Percentiles rank a stretch among this genome's conserved stretches.
phyloP scores from a whole-genome alignment of 1,284 basidiomycete genomes.

The Schizopora paradoxa region DNA sequence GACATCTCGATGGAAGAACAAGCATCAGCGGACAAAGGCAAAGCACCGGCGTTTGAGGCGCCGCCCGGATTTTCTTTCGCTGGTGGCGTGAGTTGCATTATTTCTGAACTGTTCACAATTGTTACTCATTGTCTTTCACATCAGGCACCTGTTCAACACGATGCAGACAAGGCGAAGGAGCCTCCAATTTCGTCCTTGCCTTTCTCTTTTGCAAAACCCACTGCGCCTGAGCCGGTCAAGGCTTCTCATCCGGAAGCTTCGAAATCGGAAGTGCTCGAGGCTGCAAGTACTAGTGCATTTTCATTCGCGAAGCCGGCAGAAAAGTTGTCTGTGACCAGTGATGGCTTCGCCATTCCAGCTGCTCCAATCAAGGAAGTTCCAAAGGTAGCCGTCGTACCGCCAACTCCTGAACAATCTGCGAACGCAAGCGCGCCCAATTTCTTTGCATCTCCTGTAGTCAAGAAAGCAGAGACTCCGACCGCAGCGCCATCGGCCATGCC shows the following conservation, averaged over 20 bases:
- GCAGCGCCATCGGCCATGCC: constrained; percentile 2
- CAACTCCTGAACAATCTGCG: constrained; percentile 1
- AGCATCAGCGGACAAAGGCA: constrained; percentile 40
- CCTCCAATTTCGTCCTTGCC: constrained; percentile 16
- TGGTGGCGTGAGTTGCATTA: constrained; percentile 44
- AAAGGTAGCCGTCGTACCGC: constrained; percentile 2
- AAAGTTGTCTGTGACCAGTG: too few species aligned
- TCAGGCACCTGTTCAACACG: constrained; percentile 25
- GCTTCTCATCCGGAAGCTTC: neutral
- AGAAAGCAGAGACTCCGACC: neutral
- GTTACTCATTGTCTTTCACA: constrained; percentile 15
- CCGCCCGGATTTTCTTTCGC: constrained; percentile 65
- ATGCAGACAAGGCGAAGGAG: constrained; percentile 16
- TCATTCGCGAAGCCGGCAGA: too few species aligned
- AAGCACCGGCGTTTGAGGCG: constrained; percentile 50
- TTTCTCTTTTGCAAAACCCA: constrained; percentile 11
- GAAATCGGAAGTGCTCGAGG: neutral
- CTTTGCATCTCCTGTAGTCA: constrained; percentile 7
- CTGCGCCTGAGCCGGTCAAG: neutral
- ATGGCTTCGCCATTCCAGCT: too few species aligned
- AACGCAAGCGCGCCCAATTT: neutral
- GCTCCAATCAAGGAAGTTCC: neutral
- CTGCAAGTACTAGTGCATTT: too few species aligned
- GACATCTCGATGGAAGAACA: constrained; percentile 30
- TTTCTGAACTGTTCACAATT: neutral